Base-by-base conservation (phyloP, 768 basidiomycete species). In the Boletus pseudopeckii region DNA sequence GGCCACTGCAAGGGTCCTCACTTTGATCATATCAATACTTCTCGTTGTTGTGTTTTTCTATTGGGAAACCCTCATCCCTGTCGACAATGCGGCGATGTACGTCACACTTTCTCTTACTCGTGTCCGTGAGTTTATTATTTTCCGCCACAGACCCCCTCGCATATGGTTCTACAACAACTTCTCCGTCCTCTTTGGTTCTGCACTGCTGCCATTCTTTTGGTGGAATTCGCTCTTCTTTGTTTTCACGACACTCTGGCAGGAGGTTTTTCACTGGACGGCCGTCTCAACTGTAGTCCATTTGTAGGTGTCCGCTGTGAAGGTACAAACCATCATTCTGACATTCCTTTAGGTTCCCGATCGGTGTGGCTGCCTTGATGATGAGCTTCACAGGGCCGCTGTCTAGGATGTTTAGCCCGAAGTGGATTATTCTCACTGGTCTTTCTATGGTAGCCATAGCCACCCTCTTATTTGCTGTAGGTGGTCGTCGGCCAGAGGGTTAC, bases 21-120 rank as follows among this genome's bases (percentile, higher is more conserved):
- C 66, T 5, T 66, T 85, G 37, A 62, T 80, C 10, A 58, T 82
- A 33, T 76, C 81, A 5, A 61, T 80, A 53, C 33, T 75, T 9
- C 55, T 78, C 11, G 60, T 68, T 36, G 57, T 66, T 26, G 64
- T 49, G 1, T 85, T 85, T 70, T 79, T 84, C 66, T 67, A 73
- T 47, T 83, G 76, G 74, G 81, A 84, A 57, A 65, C 73, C 9
- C 41, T 58, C 0, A 62, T 80, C 14, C 76, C 75, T 2, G 57
- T 60, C 15, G 65, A 77, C 13, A 63, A 60, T 6, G 80, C 82
- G 11, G 74, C 75, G 5, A 62, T 79, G 76, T 77, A 58, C 40
- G 74, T 60, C 14, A 14, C 24, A 18, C 15, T n/a, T 33, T 30
- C 30, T 52, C 9, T 22, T 30, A 28, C 52, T 34, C 1, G 18